Base-by-base conservation (phyloP, 2,329 filamentous ascomycete species). In the Calonectria pteridis region DNA sequence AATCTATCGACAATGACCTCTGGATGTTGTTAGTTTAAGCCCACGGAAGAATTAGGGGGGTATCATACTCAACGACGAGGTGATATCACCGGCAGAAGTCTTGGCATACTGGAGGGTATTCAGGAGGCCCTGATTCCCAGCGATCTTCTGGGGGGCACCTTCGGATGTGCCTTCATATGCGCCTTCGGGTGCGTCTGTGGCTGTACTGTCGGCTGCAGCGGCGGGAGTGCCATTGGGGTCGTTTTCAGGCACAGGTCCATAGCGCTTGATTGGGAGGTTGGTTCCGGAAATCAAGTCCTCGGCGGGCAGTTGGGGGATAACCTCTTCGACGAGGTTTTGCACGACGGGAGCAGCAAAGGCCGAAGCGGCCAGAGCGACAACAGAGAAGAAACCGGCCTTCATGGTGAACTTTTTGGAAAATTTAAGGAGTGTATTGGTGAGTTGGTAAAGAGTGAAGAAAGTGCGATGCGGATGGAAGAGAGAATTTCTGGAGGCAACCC, bases 321-420 rank as follows among this genome's bases (percentile, higher is more conserved):
- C 11, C 1, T 35, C 23, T n/a, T 23, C 2, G 23, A 26, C 14
- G 18, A 26, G 4, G 3, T 28, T 7, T 13, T 40, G 55, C 6
- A 37, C 55, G 29, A 62, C 11, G 20, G 55, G 55, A 40, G 55
- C 55, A 29, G 55, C 55, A 20, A 62, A 62, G 33, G 35, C 55
- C 35, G 55, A 40, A 2, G 55, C 23, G 16, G 55, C 55, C 31
- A 62, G 55, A 29, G 55, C 55, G 18, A 40, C 33, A 40, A 62
- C 14, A 23, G 55, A 62, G 23, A 62, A 62, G 35, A 62, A 62
- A 62, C 33, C 14, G n/a, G 55, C 33, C 55, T 62, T 62, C 55
- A 62, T 62, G 37, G 3, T 62, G 33, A 40, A 26, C 14, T 37
- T 37, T 16, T 37, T 3, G 16, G 23, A 28, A 26, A 20, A 23